A percentile compares a stretch with the other conserved stretches of the same genome.
Conservation (phyloP, 2,329 filamentous ascomycete species). For the Pestalotiopsis sp. region DNA sequence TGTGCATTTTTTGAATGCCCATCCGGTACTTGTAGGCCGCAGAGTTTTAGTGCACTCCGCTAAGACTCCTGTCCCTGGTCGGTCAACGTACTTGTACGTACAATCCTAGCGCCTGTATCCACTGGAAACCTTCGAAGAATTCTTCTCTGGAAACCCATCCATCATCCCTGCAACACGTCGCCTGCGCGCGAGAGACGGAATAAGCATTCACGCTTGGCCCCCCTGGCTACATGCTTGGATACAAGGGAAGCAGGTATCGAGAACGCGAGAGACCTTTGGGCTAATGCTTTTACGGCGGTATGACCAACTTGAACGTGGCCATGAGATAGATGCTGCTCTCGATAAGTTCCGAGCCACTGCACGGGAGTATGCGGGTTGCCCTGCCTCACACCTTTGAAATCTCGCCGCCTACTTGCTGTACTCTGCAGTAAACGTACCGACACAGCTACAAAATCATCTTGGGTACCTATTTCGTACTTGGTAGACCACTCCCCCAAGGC, state of each 20-base stretch:
- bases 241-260: background rate
- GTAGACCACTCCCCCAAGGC: background rate
- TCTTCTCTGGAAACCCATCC: background rate
- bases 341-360: too few species aligned
- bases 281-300: too few species aligned
- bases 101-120: background rate
- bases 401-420: too few species aligned
- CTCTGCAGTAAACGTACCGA: too few species aligned
- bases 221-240: background rate
- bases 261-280: background rate
- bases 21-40: background rate
- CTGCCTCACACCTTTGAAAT: too few species aligned
- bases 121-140: constrained; percentile 7
- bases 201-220: background rate
- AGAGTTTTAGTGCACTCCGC: background rate
- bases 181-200: background rate
- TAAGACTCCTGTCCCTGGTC: background rate
- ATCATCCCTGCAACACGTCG: constrained; percentile 3
- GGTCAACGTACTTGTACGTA: constrained; percentile 5
- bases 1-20: background rate
- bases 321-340: too few species aligned
- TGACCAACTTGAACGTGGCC: too few species aligned
- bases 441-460: too few species aligned
- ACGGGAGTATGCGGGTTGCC: too few species aligned
- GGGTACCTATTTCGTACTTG: background rate